Conservation (phyloP, 2,329 filamentous ascomycete genomes). For the Pseudopyricularia javanii region DNA sequence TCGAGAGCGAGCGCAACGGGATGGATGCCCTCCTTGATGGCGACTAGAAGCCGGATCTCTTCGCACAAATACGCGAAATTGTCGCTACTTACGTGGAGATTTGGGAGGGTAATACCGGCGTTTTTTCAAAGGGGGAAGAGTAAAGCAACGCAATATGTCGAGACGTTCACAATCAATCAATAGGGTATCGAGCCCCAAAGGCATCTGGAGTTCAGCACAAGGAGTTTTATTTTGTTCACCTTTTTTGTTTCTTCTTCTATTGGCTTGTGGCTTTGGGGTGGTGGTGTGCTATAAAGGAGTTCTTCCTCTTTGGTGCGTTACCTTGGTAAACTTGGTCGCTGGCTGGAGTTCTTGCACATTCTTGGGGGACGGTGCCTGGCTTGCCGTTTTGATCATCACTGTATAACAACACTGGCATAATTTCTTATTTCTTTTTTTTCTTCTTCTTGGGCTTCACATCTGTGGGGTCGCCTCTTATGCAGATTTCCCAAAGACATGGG, state of each 20-base stretch:
- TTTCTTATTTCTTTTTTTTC: no score
- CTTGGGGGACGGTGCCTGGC: not conserved
- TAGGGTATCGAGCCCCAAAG: not conserved
- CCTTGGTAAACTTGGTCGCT: not conserved
- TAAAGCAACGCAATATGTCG: not conserved
- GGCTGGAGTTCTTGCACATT: not conserved
- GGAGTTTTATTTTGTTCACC: not conserved
- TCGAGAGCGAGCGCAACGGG: slow-evolving; percentile 33
- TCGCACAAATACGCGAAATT: not conserved
- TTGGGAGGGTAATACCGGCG: not conserved
- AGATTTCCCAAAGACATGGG: no score
- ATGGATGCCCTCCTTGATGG: slow-evolving; percentile 31
- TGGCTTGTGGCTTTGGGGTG: not conserved
- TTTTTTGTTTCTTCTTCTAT: no score
- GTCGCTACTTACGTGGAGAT: not conserved
- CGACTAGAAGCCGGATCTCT: slow-evolving; percentile 14
- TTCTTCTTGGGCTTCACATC: no score
- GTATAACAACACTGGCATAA: no score
- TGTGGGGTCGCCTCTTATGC: no score
- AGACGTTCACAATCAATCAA: not conserved
- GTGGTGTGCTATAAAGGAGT: not conserved
- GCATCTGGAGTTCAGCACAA: not conserved
- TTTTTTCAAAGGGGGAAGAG: no score
- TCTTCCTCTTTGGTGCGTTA: no score
- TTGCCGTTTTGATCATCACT: not conserved